A percentile compares a stretch with the other conserved stretches of the same genome.
phyloP scores from a whole-genome alignment of 164 flowering plant genomes.

The Chimonanthus salicifolius region DNA sequence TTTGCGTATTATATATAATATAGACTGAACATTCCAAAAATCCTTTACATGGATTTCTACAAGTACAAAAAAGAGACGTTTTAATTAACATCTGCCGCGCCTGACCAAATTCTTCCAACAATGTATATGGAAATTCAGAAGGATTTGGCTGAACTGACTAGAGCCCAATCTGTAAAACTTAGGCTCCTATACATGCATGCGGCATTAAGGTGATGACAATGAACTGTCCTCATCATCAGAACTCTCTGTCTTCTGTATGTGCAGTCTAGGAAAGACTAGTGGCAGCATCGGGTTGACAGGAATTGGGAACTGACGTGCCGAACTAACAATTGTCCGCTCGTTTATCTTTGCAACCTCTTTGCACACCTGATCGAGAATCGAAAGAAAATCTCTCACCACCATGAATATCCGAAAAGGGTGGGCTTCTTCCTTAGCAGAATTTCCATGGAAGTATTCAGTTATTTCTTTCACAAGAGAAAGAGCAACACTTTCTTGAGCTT shows the following conservation, averaged over 20 bases:
- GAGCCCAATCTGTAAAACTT: constrained; percentile 3
- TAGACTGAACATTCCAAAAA: constrained; percentile 29
- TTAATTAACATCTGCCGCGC: constrained; percentile 6
- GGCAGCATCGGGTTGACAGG: constrained; percentile 58
- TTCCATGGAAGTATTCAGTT: constrained; percentile 90
- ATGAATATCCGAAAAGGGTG: constrained; percentile 80
- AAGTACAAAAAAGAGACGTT: constrained; percentile 15
- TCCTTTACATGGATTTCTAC: constrained; percentile 38
- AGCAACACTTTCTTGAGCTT: constrained; percentile 69
- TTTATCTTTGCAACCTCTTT: constrained; percentile 80
- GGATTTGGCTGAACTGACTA: constrained; percentile 21
- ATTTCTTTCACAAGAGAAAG: constrained; percentile 79
- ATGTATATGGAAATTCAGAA: neutral
- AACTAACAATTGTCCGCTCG: constrained; percentile 63
- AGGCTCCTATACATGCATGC: neutral
- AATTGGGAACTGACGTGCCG: constrained; percentile 62
- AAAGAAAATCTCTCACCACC: constrained; percentile 82
- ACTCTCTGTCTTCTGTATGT: constrained; percentile 28
- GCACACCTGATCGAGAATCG: constrained; percentile 72
- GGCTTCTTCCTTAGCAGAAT: constrained; percentile 91
- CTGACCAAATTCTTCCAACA: neutral
- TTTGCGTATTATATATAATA: constrained; percentile 23
- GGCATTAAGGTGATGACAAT: constrained; percentile 24
- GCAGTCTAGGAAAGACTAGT: constrained; percentile 33
- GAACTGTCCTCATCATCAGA: constrained; percentile 59